These are phyloP conservation scores for Vigna trinervia DNA, from an alignment of 306 rosid genomes.

Conservation along the genomic window DNA sequence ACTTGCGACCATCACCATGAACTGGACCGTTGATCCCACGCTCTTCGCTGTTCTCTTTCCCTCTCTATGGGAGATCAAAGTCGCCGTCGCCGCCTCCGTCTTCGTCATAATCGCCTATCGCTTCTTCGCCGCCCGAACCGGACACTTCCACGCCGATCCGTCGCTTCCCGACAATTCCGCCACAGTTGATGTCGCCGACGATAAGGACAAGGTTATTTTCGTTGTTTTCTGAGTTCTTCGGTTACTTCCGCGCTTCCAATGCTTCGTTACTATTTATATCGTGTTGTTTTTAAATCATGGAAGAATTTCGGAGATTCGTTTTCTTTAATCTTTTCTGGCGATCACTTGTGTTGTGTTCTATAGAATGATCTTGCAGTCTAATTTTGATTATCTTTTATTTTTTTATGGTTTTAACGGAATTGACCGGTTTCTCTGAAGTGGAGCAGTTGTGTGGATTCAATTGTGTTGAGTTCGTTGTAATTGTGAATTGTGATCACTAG, in stretches of 20 bases:
- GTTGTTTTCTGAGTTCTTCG: conserved; percentile 1
- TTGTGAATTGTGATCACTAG: background rate
- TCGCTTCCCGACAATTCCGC: conserved; percentile 53
- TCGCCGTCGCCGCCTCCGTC: conserved; percentile 71
- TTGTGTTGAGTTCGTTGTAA: background rate
- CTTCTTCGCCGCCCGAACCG: conserved; percentile 63
- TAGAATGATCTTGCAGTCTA: conserved; percentile 18
- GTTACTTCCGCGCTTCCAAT: background rate
- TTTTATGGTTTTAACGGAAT: background rate
- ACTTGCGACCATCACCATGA: background rate
- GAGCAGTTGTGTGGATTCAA: conserved; percentile 14
- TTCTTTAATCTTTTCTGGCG: background rate
- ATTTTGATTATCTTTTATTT: background rate
- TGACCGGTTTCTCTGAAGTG: conserved; percentile 18
- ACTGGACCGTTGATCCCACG: conserved; percentile 54
- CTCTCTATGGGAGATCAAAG: conserved; percentile 86
- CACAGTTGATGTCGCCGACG: conserved; percentile 50
- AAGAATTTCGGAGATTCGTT: background rate
- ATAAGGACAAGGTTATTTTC: conserved; percentile 65
- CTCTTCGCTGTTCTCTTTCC: conserved; percentile 71
- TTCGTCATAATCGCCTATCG: conserved; percentile 70
- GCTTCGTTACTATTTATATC: background rate
- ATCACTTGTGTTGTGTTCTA: conserved; percentile 8
- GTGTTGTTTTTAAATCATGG: conserved; percentile 8
- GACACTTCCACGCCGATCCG: conserved; percentile 53